Conservation (phyloP, 2,329 filamentous ascomycete genomes). For the Dryadomyces quercivorus region DNA sequence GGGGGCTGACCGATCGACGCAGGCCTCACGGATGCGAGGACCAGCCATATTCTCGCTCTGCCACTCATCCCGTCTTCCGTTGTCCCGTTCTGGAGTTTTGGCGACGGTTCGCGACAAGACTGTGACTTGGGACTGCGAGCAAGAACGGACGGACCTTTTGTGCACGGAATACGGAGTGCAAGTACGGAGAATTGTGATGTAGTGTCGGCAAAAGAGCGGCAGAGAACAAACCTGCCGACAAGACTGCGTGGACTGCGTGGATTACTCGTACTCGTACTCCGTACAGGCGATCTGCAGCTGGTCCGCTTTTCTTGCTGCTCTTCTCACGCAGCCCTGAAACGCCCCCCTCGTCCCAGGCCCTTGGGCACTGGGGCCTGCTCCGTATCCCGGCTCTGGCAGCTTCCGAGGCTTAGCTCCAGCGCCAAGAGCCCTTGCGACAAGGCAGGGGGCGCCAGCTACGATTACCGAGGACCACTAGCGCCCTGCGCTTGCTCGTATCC, state of each 20-base stretch:
- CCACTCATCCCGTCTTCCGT: neutral
- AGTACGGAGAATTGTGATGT: no score
- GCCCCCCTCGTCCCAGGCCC: conserved; percentile 2
- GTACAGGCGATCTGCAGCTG: conserved; percentile 5
- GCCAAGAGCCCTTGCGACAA: neutral
- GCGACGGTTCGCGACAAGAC: conserved; percentile 9
- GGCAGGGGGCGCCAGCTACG: neutral
- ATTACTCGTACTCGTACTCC: no score
- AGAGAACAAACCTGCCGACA: neutral
- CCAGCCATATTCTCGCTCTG: neutral
- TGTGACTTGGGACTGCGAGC: conserved; percentile 6
- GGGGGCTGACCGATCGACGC: no score
- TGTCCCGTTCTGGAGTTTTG: conserved; percentile 5
- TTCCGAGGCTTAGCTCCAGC: conserved; percentile 3
- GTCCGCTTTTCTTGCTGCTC: conserved; percentile 4
- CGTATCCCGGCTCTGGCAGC: conserved; percentile 4
- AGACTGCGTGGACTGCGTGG: no score
- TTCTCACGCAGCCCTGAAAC: conserved; percentile 7
- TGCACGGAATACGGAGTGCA: neutral
- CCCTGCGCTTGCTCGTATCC: no score
- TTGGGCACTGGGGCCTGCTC: neutral
- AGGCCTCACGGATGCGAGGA: no score
- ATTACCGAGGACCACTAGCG: neutral
- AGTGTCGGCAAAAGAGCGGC: neutral
- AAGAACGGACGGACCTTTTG: no score